Percentiles rank a stretch among this genome's conserved stretches.
These are phyloP conservation scores for Bothriochloa decipiens DNA, from an alignment of 176 grass and related monocot species.

Conservation along the genomic window DNA sequence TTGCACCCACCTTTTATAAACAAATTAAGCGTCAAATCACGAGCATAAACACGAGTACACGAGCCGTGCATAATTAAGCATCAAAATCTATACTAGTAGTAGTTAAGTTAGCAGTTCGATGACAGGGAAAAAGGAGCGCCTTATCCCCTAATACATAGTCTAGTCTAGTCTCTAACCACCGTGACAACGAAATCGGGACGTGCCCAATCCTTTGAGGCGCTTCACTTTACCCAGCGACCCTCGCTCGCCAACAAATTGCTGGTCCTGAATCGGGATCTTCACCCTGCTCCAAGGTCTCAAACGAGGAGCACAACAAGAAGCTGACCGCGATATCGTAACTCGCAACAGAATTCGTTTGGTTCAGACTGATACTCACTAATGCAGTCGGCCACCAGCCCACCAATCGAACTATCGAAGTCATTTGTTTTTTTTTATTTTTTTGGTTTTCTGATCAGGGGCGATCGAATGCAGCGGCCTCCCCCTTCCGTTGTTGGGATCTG, in stretches of 20 bases:
- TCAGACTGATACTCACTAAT: not conserved
- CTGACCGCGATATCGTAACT: not conserved
- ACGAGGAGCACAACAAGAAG: no score
- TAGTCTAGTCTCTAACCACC: conserved; percentile 14
- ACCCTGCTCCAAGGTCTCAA: not conserved
- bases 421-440: no score
- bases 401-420: no score
- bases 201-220: not conserved
- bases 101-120: not conserved
- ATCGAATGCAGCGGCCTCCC: no score
- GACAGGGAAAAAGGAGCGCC: conserved; percentile 4
- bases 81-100: not conserved
- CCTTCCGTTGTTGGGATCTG: no score
- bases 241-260: not conserved
- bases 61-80: not conserved
- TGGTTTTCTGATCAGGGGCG: no score
- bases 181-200: conserved; percentile 8
- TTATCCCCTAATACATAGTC: not conserved
- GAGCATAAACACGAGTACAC: not conserved
- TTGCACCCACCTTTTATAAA: not conserved
- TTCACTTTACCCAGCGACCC: conserved; percentile 1
- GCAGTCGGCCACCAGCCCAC: no score
- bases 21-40: no score
- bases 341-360: not conserved
- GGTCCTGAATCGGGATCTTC: not conserved